Evolutionary conservation across 306 rosid species (phyloP).

Genomic region (Clitoria ternatea): DNA sequence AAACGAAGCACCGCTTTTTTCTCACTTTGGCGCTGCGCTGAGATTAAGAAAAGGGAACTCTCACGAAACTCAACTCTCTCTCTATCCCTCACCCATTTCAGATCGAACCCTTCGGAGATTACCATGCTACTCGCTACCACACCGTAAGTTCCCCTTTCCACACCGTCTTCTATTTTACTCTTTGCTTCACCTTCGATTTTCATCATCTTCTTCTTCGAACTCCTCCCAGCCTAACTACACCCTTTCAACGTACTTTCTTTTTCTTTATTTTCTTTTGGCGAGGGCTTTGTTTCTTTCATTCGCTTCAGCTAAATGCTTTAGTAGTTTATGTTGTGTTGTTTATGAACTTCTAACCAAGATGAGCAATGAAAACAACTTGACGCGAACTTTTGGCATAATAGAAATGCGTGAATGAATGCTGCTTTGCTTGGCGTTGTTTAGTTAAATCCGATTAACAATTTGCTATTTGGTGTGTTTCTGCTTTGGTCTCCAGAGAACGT

Average conservation of each 20-base stretch:
- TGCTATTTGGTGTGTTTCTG: slow-evolving; percentile 2
- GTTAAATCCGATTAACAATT: not conserved
- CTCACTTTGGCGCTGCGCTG: slow-evolving; percentile 50
- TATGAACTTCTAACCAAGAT: not conserved
- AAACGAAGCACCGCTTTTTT: slow-evolving; percentile 41
- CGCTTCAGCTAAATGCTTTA: not conserved
- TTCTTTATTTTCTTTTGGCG: not conserved
- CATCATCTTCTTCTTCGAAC: not conserved
- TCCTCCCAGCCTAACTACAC: not conserved
- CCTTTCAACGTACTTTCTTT: not conserved
- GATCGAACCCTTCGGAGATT: slow-evolving; percentile 40
- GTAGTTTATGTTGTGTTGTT: not conserved
- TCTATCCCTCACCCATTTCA: slow-evolving; percentile 22
- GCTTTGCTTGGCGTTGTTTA: not conserved
- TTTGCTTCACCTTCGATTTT: not conserved
- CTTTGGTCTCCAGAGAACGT: slow-evolving; percentile 3
- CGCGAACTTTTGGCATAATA: not conserved
- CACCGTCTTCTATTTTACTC: not conserved
- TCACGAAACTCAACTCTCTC: slow-evolving; percentile 23
- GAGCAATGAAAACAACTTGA: not conserved
- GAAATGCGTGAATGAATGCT: not conserved
- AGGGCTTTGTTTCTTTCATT: not conserved
- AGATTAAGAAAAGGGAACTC: slow-evolving; percentile 28
- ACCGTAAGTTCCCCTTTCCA: slow-evolving; percentile 34
- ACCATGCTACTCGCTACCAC: slow-evolving; percentile 10